A percentile compares a stretch with the other conserved stretches of the same genome.
Evolutionary conservation across 139 green algal genomes (phyloP).

Genomic region (Chlorella vulgaris): DNA sequence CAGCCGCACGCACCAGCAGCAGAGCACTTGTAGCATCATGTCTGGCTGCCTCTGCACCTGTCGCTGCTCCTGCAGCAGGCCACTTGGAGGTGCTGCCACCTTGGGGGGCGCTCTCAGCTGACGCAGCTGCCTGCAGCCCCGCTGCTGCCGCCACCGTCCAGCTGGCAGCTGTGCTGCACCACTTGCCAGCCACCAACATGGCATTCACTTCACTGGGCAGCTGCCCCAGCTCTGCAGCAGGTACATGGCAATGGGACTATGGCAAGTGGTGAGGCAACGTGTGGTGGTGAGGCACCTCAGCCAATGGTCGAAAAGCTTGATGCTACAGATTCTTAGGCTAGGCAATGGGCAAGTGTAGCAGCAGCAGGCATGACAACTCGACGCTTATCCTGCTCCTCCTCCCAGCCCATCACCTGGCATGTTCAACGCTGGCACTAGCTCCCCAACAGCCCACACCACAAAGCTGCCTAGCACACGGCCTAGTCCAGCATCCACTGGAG

Average conservation of each 20-base stretch:
- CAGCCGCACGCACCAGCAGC: slow-evolving; percentile 10
- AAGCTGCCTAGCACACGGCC: slow-evolving; percentile 10
- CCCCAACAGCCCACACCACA: background rate
- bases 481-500: background rate
- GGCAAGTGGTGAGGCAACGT: background rate
- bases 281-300: background rate
- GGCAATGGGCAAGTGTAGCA: too few relatives aligned
- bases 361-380: too few relatives aligned
- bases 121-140: background rate
- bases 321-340: too few relatives aligned
- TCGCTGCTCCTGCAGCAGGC: background rate
- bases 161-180: background rate
- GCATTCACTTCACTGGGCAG: background rate
- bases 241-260: too few relatives aligned
- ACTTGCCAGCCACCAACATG: background rate
- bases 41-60: background rate
- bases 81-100: background rate
- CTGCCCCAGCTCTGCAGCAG: background rate
- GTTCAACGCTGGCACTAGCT: background rate
- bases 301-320: too few relatives aligned
- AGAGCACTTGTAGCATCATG: background rate
- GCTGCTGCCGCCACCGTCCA: slow-evolving; percentile 14
- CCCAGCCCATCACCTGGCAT: too few relatives aligned
- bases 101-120: background rate
- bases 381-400: too few relatives aligned